Percentiles rank a stretch among this genome's conserved stretches.
These are phyloP conservation scores for Aureobasidium sp. DNA, from an alignment of 2,329 filamentous ascomycete species.

Conservation along the genomic window DNA sequence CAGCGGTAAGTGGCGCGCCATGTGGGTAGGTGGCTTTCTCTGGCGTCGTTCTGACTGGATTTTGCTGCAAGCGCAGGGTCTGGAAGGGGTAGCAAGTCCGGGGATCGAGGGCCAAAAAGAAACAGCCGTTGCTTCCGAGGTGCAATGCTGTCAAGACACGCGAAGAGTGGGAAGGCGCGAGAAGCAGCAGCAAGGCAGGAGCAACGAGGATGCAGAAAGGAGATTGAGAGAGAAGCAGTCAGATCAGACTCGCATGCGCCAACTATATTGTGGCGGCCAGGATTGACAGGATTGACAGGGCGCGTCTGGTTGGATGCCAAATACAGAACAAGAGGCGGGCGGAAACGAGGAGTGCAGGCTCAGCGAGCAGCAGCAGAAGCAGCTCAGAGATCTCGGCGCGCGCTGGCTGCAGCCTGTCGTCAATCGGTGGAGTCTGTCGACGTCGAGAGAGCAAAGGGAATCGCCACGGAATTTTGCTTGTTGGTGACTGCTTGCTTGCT, in stretches of 20 bases:
- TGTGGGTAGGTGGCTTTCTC: neutral
- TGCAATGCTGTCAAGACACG: neutral
- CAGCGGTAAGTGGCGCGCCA: neutral
- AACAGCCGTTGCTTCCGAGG: neutral
- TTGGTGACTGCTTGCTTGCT: neutral
- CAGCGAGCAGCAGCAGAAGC: too few relatives aligned
- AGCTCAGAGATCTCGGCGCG: neutral
- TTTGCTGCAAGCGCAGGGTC: slow-evolving; percentile 3
- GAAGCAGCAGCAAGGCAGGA: neutral
- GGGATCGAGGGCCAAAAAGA: neutral
- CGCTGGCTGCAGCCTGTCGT: slow-evolving; percentile 1
- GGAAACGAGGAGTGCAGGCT: neutral
- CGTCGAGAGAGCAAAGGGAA: too few relatives aligned
- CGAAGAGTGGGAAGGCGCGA: neutral
- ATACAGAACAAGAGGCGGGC: neutral
- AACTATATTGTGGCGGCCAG: neutral
- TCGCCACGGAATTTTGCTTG: neutral
- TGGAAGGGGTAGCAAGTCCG: neutral
- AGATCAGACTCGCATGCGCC: neutral
- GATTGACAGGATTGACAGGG: slow-evolving; percentile 10
- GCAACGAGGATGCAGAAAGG: neutral
- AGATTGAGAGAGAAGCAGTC: neutral
- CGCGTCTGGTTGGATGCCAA: neutral
- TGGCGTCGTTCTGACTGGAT: neutral
- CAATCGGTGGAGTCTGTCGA: too few relatives aligned